phyloP scores from a whole-genome alignment of 495 filamentous ascomycete species.

The Cudoniella acicularis region DNA sequence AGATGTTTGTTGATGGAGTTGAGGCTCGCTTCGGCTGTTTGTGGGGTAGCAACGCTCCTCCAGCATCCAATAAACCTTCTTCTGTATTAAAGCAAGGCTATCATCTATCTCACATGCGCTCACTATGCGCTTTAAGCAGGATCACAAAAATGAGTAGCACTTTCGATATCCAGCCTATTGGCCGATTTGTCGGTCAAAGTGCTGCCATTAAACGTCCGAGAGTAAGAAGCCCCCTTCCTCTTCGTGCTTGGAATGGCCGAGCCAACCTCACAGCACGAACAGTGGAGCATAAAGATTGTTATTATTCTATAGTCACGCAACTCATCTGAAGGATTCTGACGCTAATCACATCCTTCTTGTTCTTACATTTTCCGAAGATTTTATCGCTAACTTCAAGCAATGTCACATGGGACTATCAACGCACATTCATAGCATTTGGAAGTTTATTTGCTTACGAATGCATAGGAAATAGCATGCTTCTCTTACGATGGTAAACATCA shows the following conservation, averaged over 20 bases:
- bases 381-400: too few species aligned
- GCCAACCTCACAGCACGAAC: too few species aligned
- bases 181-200: constrained; percentile 56
- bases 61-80: too few species aligned
- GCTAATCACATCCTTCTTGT: too few species aligned
- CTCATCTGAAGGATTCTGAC: too few species aligned
- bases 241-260: not conserved
- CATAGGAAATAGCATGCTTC: constrained; percentile 81
- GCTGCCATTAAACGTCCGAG: constrained; percentile 65
- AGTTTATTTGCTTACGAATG: not conserved
- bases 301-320: too few species aligned
- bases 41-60: constrained; percentile 1
- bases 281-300: too few species aligned
- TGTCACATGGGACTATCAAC: too few species aligned
- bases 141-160: constrained; percentile 27
- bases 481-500: constrained; percentile 81
- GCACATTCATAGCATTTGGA: not conserved
- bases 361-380: too few species aligned
- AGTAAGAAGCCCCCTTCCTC: constrained; percentile 35
- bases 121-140: not conserved
- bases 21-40: constrained; percentile 12
- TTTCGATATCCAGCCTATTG: constrained; percentile 62
- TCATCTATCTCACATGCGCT: not conserved
- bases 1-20: constrained; percentile 2
- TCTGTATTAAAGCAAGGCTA: not conserved